Evolutionary conservation across 768 basidiomycete species (phyloP).

Genomic region (Lentinus tigrinus): DNA sequence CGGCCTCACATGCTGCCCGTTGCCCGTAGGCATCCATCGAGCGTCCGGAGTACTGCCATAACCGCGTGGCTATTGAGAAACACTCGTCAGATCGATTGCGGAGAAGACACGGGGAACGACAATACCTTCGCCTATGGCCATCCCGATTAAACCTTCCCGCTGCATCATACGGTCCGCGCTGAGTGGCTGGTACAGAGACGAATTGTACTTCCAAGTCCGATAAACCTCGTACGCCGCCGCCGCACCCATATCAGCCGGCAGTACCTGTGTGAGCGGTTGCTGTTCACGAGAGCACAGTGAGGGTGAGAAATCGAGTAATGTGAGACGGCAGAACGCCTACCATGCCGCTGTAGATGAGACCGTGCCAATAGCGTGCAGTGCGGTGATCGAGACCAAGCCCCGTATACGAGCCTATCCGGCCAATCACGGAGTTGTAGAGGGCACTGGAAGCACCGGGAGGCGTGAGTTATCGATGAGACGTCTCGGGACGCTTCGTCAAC

Average conservation of each 20-base stretch:
- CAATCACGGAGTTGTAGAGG: conserved; percentile 38
- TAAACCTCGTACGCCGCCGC: conserved; percentile 80
- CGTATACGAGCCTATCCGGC: conserved; percentile 21
- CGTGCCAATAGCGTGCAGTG: conserved; percentile 66
- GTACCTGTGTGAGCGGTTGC: conserved; percentile 50
- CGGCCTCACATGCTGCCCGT: conserved; percentile 56
- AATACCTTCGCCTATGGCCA: conserved; percentile 71
- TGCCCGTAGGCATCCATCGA: conserved; percentile 45
- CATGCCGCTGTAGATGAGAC: conserved; percentile 59
- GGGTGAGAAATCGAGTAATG: background rate
- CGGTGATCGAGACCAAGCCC: conserved; percentile 50
- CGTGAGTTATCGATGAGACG: background rate
- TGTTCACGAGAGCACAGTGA: conserved; percentile 19
- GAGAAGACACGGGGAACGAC: background rate
- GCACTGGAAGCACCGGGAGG: conserved; percentile 21
- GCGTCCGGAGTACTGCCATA: conserved; percentile 52
- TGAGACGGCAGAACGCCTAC: conserved; percentile 33
- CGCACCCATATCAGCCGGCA: conserved; percentile 64
- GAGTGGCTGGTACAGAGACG: conserved; percentile 51
- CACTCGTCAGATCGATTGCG: no score
- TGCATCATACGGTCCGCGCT: conserved; percentile 58
- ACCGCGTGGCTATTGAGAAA: conserved; percentile 49
- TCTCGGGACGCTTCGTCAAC: conserved; percentile 17
- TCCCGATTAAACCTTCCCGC: conserved; percentile 62
- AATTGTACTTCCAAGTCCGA: conserved; percentile 57